A percentile compares a stretch with the other conserved stretches of the same genome.
Conservation (phyloP, 2,329 filamentous ascomycete genomes). For the Aspergillus glaucus region DNA sequence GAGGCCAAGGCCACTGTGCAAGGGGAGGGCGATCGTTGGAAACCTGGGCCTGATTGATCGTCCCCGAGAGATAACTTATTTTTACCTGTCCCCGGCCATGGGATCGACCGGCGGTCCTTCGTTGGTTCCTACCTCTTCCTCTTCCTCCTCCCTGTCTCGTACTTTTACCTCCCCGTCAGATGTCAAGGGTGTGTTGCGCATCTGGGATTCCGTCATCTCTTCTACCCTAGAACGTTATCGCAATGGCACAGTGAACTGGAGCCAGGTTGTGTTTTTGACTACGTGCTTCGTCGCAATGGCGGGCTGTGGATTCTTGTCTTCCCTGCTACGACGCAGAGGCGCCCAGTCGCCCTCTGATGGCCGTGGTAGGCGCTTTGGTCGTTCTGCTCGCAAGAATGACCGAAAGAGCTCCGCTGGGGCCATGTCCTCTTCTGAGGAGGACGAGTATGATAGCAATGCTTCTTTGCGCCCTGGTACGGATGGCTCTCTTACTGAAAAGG, state of each 20-base stretch:
- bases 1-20: neutral
- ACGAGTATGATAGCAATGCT: constrained; percentile 29
- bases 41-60: constrained; percentile 3
- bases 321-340: constrained; percentile 19
- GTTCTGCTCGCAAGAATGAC: constrained; percentile 11
- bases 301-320: constrained; percentile 29
- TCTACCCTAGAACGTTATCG: constrained; percentile 14
- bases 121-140: neutral
- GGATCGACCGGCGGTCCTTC: constrained; percentile 6
- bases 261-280: constrained; percentile 25
- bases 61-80: neutral
- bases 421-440: constrained; percentile 30
- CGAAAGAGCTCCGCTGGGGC: constrained; percentile 22
- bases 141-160: neutral
- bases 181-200: neutral
- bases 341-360: constrained; percentile 6
- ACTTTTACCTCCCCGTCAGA: neutral
- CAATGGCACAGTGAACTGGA: constrained; percentile 25
- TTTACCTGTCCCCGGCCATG: constrained; percentile 7
- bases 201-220: constrained; percentile 14
- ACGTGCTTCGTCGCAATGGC: constrained; percentile 31
- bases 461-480: constrained; percentile 25
- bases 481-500: constrained; percentile 13
- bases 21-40: constrained; percentile 5
- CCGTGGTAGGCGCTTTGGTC: constrained; percentile 15